Conservation (phyloP, 2,329 filamentous ascomycete species). For the Zymoseptoria ardabiliae region DNA sequence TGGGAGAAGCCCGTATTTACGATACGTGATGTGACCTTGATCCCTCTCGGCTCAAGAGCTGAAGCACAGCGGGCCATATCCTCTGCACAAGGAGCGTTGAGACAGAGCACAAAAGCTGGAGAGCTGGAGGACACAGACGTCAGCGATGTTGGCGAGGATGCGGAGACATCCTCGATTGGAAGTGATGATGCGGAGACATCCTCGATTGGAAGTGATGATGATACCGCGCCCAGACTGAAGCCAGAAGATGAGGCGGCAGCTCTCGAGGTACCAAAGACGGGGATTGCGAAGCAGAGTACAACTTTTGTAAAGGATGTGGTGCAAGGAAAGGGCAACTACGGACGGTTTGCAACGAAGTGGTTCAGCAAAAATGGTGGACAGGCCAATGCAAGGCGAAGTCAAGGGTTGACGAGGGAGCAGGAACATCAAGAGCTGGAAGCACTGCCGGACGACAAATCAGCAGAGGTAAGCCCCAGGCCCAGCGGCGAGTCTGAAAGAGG, state of each 20-base stretch:
- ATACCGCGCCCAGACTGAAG: slow-evolving; percentile 2
- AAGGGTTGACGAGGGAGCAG: slow-evolving; percentile 45
- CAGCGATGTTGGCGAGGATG: slow-evolving; percentile 23
- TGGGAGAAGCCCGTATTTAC: slow-evolving; percentile 76
- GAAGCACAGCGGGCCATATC: slow-evolving; percentile 68
- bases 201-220: slow-evolving; percentile 26
- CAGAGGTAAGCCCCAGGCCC: neutral
- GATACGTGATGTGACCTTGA: slow-evolving; percentile 82
- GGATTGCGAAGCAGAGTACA: slow-evolving; percentile 36
- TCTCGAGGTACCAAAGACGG: slow-evolving; percentile 28
- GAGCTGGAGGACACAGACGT: slow-evolving; percentile 27
- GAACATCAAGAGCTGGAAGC: slow-evolving; percentile 29
- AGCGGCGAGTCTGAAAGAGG: neutral
- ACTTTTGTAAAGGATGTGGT: slow-evolving; percentile 88
- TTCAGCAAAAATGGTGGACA: slow-evolving; percentile 81
- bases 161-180: slow-evolving; percentile 21
- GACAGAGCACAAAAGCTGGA: neutral
- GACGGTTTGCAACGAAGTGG: slow-evolving; percentile 84
- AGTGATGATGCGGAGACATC: slow-evolving; percentile 25
- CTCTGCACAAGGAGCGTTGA: slow-evolving; percentile 43
- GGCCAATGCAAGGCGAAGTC: slow-evolving; percentile 58
- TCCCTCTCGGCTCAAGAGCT: slow-evolving; percentile 68
- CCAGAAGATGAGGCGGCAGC: slow-evolving; percentile 20
- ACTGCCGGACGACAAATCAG: slow-evolving; percentile 9
- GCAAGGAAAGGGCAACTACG: slow-evolving; percentile 72